Evolutionary conservation across 2,329 filamentous ascomycete species (phyloP), one percentile per base, ranked within the genome.

Genomic region (Chaetomium globosum): DNA sequence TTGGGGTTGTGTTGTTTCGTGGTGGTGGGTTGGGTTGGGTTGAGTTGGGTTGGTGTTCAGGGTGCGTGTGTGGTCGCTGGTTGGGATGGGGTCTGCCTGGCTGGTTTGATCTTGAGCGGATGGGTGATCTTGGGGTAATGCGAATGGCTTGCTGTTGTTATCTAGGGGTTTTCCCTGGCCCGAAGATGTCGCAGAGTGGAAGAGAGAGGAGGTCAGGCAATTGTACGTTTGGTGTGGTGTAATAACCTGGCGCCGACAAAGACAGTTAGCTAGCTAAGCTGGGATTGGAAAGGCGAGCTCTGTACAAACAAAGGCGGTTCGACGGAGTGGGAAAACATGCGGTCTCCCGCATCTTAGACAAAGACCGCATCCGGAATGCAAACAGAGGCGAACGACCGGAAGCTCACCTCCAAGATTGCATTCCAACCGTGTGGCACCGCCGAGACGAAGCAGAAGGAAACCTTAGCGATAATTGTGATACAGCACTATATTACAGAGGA

Each of bases 331-430:
- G 62, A 61, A 55, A 48, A 30, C 49, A 54, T 43, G 19, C 23
- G n/a, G 26, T 28, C 9, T 1, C 28, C 4, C 31, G 28, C 33
- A 19, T 4, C 21, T 30, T 31, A 28, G 16, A 58, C 43, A 62
- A 67, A 59, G 52, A 63, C 7, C 61, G 19, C 23, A 36, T 49
- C 52, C 63, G 63, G 59, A 63, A 33, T 13, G 33, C 48, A 43
- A 49, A 49, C 33, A 43, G n/a, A 13, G 13, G 6, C 4, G 23
- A 52, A n/a, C 33, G n/a, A 48, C 16, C 5, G 26, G 5, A 12
- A 8, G 16, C 51, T 16, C 51, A 30, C 51, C 26, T 9, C 10
- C 28, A 53, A 5, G 21, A 13, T 33, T 3, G 9, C 26, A 49
- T 49, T 48, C 39, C 30, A 48, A 16, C 31, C 5, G 16, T 49